Evolutionary conservation across 2,329 filamentous ascomycete genomes (phyloP).

Genomic region (Nothophaeocryptopus gaeumannii): DNA sequence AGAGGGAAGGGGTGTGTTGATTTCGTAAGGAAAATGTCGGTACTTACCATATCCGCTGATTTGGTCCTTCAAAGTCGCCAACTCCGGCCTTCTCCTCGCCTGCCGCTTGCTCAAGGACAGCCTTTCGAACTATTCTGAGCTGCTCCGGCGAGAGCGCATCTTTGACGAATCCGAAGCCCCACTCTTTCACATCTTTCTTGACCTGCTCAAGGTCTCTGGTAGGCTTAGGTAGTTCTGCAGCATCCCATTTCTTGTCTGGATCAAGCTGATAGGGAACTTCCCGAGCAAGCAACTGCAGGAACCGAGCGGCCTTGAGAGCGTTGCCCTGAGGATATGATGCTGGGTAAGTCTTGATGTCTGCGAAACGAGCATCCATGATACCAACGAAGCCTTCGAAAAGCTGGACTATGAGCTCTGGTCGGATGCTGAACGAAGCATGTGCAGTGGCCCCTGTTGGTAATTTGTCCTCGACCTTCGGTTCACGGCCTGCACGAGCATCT

Average conservation of each 20-base stretch:
- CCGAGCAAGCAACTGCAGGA: slow-evolving; percentile 1
- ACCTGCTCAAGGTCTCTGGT: slow-evolving; percentile 2
- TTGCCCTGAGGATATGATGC: background rate
- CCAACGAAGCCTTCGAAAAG: background rate
- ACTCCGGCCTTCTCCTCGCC: slow-evolving; percentile 2
- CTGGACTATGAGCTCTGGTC: background rate
- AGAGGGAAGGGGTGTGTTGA: background rate
- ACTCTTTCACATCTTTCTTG: slow-evolving; percentile 3
- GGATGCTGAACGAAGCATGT: background rate
- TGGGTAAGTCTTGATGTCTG: background rate
- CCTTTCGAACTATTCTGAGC: background rate
- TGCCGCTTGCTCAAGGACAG: background rate
- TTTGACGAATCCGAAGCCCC: background rate
- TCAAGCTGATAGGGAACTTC: background rate
- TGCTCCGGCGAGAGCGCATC: background rate
- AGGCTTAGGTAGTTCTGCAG: background rate
- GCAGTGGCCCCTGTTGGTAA: background rate
- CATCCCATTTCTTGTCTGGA: background rate
- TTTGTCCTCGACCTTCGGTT: background rate
- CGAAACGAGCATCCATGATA: background rate
- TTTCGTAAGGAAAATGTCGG: too few species aligned
- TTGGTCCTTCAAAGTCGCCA: background rate
- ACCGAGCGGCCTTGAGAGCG: background rate
- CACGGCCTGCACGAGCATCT: background rate
- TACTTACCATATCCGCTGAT: background rate